Evolutionary conservation across 176 grass and related monocot species (phyloP).

Genomic region (Cenchrus fungigraminus): DNA sequence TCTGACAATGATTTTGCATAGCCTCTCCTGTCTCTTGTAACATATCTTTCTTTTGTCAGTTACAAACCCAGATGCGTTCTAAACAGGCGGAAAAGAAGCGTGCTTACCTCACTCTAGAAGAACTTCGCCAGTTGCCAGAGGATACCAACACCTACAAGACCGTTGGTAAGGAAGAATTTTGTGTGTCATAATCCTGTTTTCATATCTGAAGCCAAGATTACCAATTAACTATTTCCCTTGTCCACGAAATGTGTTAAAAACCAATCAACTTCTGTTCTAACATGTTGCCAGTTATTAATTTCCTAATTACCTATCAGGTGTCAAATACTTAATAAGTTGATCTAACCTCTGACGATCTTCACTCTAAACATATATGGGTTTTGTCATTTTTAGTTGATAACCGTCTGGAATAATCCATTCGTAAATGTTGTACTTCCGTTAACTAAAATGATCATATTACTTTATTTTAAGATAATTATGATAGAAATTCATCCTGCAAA

Average conservation of each 20-base stretch:
- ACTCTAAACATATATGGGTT: not conserved
- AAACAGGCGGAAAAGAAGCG: conserved; percentile 95
- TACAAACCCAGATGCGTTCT: conserved; percentile 78
- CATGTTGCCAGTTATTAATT: conserved; percentile 3
- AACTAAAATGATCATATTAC: not conserved
- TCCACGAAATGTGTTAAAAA: conserved; percentile 24
- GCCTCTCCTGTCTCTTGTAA: conserved; percentile 5
- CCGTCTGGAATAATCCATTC: not conserved
- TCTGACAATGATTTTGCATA: not conserved
- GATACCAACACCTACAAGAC: conserved; percentile 92
- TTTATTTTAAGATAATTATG: not conserved
- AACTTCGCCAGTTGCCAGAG: conserved; percentile 82
- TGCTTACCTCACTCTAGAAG: conserved; percentile 88
- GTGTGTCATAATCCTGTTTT: conserved; percentile 32
- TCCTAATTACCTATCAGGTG: not conserved
- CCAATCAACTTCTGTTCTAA: conserved; percentile 9
- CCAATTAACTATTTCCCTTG: not conserved
- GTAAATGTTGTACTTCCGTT: conserved; percentile 9
- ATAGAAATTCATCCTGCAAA: not conserved
- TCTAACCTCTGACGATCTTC: conserved; percentile 14
- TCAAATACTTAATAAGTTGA: not conserved
- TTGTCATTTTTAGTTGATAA: not conserved
- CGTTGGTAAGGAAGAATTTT: conserved; percentile 60
- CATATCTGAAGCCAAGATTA: not conserved
- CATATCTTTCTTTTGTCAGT: conserved; percentile 53